Percentiles rank a stretch among this genome's conserved stretches.
Conservation (phyloP, 768 basidiomycete species). For the Lyophyllum semitale region DNA sequence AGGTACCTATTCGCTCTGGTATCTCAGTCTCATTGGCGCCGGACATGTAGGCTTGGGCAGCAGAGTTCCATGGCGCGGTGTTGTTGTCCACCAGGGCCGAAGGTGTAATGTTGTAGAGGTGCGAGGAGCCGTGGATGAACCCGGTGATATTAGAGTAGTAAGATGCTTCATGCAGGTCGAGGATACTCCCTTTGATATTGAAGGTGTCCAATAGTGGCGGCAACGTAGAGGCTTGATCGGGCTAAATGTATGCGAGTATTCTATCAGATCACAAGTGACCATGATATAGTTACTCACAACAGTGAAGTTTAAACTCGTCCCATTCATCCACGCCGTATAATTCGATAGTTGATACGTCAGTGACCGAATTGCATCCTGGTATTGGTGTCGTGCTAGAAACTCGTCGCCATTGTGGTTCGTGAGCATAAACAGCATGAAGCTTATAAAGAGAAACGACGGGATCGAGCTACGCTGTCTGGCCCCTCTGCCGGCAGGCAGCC, state of each 20-base stretch:
- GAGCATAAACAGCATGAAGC: slow-evolving; percentile 77
- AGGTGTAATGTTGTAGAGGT: slow-evolving; percentile 66
- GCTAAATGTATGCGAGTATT: slow-evolving; percentile 34
- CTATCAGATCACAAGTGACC: neutral
- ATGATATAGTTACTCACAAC: slow-evolving; percentile 40
- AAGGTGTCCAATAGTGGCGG: slow-evolving; percentile 51
- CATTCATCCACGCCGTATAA: slow-evolving; percentile 76
- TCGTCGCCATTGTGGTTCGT: slow-evolving; percentile 76
- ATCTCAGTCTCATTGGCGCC: slow-evolving; percentile 54
- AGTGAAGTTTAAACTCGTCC: slow-evolving; percentile 63
- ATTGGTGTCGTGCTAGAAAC: slow-evolving; percentile 60
- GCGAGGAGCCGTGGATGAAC: slow-evolving; percentile 66
- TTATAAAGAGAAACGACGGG: slow-evolving; percentile 73
- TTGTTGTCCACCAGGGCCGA: slow-evolving; percentile 38
- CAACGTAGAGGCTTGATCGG: slow-evolving; percentile 43
- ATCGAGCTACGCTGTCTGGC: slow-evolving; percentile 59
- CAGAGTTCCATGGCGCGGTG: slow-evolving; percentile 48
- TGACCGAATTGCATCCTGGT: slow-evolving; percentile 62
- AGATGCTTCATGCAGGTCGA: slow-evolving; percentile 50
- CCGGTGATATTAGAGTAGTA: slow-evolving; percentile 82
- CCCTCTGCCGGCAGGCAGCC: slow-evolving; percentile 29
- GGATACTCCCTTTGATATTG: slow-evolving; percentile 39
- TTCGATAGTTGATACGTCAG: slow-evolving; percentile 67
- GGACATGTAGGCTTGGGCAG: slow-evolving; percentile 52
- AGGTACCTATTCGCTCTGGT: slow-evolving; percentile 48